Percentiles rank a stretch among this genome's conserved stretches.
Conservation (phyloP, 2,329 filamentous ascomycete species). For the Xylaria sp. region DNA sequence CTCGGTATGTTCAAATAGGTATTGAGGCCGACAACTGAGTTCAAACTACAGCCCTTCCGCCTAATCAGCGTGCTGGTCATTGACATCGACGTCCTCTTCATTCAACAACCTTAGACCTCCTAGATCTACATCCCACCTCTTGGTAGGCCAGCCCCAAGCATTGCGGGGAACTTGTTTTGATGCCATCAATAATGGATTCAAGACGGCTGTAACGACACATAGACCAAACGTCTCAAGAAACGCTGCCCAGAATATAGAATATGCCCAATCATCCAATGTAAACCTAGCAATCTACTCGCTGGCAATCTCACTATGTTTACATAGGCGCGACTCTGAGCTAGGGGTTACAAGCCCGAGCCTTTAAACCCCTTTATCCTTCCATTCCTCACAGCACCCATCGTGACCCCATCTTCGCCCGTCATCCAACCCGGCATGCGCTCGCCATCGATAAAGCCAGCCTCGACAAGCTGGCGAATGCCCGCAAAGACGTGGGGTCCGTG, state of each 20-base stretch:
- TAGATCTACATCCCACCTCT: neutral
- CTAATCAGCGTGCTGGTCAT: neutral
- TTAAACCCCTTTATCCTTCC: conserved; percentile 72
- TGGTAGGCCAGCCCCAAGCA: neutral
- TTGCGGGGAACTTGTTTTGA: neutral
- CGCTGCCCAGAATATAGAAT: neutral
- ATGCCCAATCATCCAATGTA: neutral
- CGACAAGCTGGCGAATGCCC: conserved; percentile 80
- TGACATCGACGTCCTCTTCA: neutral
- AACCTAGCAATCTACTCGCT: neutral
- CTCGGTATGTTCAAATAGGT: neutral
- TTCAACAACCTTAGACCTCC: too few species aligned
- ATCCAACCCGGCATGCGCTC: conserved; percentile 88
- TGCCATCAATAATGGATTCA: neutral
- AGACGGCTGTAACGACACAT: neutral
- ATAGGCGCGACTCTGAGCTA: neutral
- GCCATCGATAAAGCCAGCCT: conserved; percentile 79
- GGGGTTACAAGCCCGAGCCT: conserved; percentile 61
- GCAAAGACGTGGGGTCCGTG: conserved; percentile 83
- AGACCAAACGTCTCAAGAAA: neutral
- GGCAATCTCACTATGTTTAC: conserved; percentile 35
- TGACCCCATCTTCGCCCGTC: conserved; percentile 87
- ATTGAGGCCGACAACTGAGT: neutral
- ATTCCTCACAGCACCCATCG: conserved; percentile 73
- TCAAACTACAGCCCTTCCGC: neutral